Evolutionary conservation across 2,329 filamentous ascomycete species (phyloP).

Genomic region (Blumeria graminis): DNA sequence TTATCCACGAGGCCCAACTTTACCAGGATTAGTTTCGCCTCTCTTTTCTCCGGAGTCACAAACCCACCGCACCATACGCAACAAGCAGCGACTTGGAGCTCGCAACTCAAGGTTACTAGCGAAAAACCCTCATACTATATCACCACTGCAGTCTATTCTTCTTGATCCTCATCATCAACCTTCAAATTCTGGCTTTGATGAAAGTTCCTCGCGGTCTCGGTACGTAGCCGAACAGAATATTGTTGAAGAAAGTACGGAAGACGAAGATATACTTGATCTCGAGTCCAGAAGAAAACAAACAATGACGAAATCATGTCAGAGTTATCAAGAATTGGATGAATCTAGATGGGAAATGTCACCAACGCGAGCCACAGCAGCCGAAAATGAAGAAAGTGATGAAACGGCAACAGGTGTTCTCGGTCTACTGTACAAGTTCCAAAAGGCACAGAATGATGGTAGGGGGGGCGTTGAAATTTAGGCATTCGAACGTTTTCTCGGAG

Average conservation of each 20-base stretch:
- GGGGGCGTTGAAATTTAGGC: constrained; percentile 16
- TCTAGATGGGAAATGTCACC: constrained; percentile 22
- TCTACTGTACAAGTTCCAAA: constrained; percentile 41
- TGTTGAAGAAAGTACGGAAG: constrained; percentile 30
- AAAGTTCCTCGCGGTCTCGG: constrained; percentile 21
- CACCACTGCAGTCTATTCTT: constrained; percentile 47
- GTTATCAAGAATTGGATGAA: constrained; percentile 13
- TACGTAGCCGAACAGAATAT: constrained; percentile 25
- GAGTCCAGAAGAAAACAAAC: constrained; percentile 4
- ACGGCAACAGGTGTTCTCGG: constrained; percentile 35
- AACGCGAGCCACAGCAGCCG: constrained; percentile 15
- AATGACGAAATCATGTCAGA: constrained; percentile 14
- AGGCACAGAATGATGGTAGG: constrained; percentile 28
- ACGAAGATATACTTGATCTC: constrained; percentile 14
- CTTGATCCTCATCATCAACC: constrained; percentile 58
- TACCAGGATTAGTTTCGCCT: constrained; percentile 45
- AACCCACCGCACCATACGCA: constrained; percentile 23
- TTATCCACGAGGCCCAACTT: constrained; percentile 53
- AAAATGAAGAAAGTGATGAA: constrained; percentile 22
- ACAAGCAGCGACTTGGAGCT: constrained; percentile 21
- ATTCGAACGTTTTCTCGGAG: not conserved
- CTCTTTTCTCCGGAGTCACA: constrained; percentile 31
- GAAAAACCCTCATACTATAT: constrained; percentile 8
- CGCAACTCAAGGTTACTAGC: constrained; percentile 23
- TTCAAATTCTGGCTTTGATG: constrained; percentile 21